A percentile compares a stretch with the other conserved stretches of the same genome.
Evolutionary conservation across 2,329 filamentous ascomycete genomes (phyloP).

Genomic region (Apiospora rasikravindrae): DNA sequence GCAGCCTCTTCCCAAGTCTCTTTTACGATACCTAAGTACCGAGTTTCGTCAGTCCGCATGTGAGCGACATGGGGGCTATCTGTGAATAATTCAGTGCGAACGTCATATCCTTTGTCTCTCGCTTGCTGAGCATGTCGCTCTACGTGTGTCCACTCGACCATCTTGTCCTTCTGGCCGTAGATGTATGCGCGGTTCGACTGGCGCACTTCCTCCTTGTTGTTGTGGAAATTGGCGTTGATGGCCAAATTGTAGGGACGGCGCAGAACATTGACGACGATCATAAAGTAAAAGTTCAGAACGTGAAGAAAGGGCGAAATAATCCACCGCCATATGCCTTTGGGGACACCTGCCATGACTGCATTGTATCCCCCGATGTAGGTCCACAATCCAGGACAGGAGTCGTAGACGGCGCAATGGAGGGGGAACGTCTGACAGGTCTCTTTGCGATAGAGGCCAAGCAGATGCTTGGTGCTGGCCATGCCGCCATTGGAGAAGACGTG

Average conservation of each 20-base stretch:
- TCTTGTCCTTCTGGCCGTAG: constrained; percentile 53
- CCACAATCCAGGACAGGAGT: constrained; percentile 55
- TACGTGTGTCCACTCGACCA: constrained; percentile 53
- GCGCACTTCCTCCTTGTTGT: constrained; percentile 39
- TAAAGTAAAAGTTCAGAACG: constrained; percentile 38
- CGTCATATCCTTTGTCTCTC: constrained; percentile 42
- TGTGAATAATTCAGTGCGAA: constrained; percentile 52
- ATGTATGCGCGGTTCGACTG: constrained; percentile 57
- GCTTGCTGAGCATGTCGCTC: constrained; percentile 54
- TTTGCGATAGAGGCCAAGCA: constrained; percentile 43
- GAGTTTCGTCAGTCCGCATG: constrained; percentile 47
- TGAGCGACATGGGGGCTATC: constrained; percentile 58
- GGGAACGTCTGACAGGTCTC: constrained; percentile 42
- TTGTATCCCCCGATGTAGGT: constrained; percentile 45
- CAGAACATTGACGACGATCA: constrained; percentile 38
- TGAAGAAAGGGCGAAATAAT: constrained; percentile 41
- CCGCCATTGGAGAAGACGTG: constrained; percentile 62
- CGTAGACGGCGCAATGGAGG: constrained; percentile 50
- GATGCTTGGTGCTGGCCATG: constrained; percentile 45
- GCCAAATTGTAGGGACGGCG: constrained; percentile 38
- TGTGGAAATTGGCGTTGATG: constrained; percentile 44
- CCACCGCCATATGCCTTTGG: constrained; percentile 33
- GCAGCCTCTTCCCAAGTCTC: constrained; percentile 49
- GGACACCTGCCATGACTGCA: constrained; percentile 44
- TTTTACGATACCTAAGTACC: constrained; percentile 57